These are phyloP conservation scores for Cajanus cajan DNA, from an alignment of 306 rosid species.

Conservation along the genomic window DNA sequence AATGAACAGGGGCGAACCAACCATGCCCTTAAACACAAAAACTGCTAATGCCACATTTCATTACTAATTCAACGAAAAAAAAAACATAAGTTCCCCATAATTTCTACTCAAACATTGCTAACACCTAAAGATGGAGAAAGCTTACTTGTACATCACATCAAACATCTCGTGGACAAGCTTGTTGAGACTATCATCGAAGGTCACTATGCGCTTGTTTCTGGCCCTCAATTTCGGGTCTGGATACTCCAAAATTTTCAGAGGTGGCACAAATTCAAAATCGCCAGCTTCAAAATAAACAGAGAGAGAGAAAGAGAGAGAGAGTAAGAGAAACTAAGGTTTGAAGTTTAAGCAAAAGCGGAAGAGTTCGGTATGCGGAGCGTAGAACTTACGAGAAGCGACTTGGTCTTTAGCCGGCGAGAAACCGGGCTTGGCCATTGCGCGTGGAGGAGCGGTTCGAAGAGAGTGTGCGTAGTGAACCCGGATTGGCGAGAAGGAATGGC, in stretches of 20 bases:
- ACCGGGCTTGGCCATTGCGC: slow-evolving; percentile 53
- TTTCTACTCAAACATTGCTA: neutral
- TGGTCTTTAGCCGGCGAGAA: slow-evolving; percentile 50
- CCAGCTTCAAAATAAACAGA: slow-evolving; percentile 39
- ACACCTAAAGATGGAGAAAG: neutral
- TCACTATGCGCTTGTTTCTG: slow-evolving; percentile 64
- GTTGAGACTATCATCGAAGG: slow-evolving; percentile 71
- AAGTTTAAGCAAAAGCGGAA: neutral
- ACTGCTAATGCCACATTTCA: neutral
- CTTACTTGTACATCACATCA: slow-evolving; percentile 89
- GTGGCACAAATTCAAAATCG: slow-evolving; percentile 69
- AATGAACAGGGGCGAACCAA: neutral
- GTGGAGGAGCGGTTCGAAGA: slow-evolving; percentile 23
- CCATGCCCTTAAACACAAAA: neutral
- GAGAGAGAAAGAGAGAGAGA: neutral
- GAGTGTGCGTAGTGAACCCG: slow-evolving; percentile 16
- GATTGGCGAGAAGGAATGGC: slow-evolving; percentile 26
- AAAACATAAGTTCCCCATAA: neutral
- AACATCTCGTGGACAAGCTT: slow-evolving; percentile 82
- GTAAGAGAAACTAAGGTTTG: neutral
- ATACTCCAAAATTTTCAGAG: slow-evolving; percentile 67
- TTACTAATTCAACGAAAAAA: neutral
- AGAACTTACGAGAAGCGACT: slow-evolving; percentile 63
- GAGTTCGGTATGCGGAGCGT: neutral
- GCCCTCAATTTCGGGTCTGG: slow-evolving; percentile 76